These are phyloP conservation scores for Rhododendron griersonianum DNA, from an alignment of 148 eudicot species.

Conservation along the genomic window DNA sequence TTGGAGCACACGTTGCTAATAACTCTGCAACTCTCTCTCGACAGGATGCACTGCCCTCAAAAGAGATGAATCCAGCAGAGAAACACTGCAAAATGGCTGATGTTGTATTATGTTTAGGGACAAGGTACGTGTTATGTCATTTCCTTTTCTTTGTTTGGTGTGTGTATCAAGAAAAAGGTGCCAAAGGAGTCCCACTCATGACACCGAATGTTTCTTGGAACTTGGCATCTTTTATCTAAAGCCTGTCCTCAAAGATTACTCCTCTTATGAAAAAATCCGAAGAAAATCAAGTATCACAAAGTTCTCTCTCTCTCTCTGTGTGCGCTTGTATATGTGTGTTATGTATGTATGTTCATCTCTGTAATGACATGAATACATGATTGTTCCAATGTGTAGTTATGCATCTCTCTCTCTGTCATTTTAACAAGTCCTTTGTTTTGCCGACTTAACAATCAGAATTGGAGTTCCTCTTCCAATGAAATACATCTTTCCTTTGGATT, in stretches of 20 bases:
- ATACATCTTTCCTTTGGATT: background rate
- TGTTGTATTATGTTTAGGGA: conserved; percentile 89
- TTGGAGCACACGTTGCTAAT: background rate
- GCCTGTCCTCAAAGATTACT: background rate
- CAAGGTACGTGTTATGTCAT: conserved; percentile 46
- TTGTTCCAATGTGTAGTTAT: too few relatives aligned
- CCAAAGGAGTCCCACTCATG: background rate
- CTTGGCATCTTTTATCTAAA: background rate
- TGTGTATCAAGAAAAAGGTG: background rate
- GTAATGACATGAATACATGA: too few relatives aligned
- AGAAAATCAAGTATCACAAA: background rate
- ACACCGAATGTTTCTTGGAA: background rate
- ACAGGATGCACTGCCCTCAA: conserved; percentile 88
- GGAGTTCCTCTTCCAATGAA: background rate
- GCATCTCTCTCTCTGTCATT: background rate
- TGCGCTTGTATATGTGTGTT: too few relatives aligned
- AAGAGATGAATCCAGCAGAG: conserved; percentile 90
- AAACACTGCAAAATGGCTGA: conserved; percentile 88
- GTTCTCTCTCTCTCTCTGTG: background rate
- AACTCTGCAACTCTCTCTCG: background rate
- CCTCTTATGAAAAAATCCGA: background rate
- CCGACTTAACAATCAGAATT: too few relatives aligned
- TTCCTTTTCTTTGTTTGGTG: background rate
- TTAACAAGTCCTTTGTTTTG: background rate
- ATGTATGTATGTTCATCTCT: too few relatives aligned